Base-by-base conservation (phyloP, 441 rosid species). In the Gossypium schwendimanii region DNA sequence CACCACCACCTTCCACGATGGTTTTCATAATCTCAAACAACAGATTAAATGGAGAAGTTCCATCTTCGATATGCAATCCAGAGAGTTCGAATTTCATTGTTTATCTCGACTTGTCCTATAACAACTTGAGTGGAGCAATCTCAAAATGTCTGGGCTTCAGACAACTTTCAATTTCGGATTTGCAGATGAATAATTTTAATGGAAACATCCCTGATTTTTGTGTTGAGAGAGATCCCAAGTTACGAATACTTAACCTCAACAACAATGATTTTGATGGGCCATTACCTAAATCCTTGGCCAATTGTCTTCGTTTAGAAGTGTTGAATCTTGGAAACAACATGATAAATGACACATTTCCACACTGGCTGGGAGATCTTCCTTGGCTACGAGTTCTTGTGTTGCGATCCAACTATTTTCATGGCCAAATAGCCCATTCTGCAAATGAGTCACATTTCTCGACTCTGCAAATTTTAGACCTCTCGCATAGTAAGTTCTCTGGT, bases 301-400 rank as follows among this genome's bases (percentile, higher is more conserved):
- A 74, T 8, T 72, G 77, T 33, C 17, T 1, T 9, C 5, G 2
- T 3, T 70, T 82, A 24, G 74, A 67, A 24, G 12, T 79, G 6
- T 1, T 79, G 7, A 71, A 82, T 52, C 36, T 79, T 0, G 45
- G 79, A 5, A 71, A 71, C 62, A 76, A 76, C 58, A 39, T 12
- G 49, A 67, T 74, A 4, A 55, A 71, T 9, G 83, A 64, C 44
- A 31, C 79, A 1, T 4, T 77, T 69, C 57, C 79, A 49, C 0
- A 0, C 2, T 66, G 60, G 81, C 7, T 15, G 17, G 57, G 14
- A 24, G 2, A 54, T 2, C 57, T 66, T 65, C 18, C 12, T 23
- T 2, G 3, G 57, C 70, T 66, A 8, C 6, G 24, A 28, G 61
- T 70, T 49, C 53, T 78, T 58, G 20, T 65, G 54, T 9, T 80